These are phyloP conservation scores for Pelomyxa schiedti DNA, from an alignment of 78 protist species.

Conservation along the genomic window DNA sequence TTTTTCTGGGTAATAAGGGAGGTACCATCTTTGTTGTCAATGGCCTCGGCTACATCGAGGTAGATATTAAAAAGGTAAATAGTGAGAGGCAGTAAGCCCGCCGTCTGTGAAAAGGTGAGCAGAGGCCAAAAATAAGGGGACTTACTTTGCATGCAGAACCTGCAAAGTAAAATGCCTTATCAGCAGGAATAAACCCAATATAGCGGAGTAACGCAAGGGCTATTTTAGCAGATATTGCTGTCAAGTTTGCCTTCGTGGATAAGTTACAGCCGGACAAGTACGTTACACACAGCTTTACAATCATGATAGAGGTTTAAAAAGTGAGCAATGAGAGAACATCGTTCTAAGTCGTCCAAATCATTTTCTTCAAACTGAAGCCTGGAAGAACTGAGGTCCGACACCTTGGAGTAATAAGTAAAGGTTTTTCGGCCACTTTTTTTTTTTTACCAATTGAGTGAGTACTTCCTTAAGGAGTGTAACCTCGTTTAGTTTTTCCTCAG, in stretches of 20 bases:
- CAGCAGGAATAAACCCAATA: conserved; percentile 52
- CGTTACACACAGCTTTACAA: not conserved
- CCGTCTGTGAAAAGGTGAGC: too few species aligned
- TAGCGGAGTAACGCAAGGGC: conserved; percentile 21
- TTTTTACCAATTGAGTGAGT: too few species aligned
- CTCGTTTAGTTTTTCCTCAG: too few species aligned
- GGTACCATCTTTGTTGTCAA: conserved; percentile 28
- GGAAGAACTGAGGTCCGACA: too few species aligned
- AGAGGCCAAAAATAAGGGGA: too few species aligned
- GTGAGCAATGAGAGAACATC: not conserved
- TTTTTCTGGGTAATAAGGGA: conserved; percentile 27
- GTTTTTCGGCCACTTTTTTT: too few species aligned
- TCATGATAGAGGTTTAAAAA: not conserved
- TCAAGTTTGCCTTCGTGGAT: not conserved
- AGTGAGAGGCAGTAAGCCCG: conserved; percentile 7
- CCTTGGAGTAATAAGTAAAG: too few species aligned
- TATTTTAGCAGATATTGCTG: not conserved
- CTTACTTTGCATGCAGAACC: conserved; percentile 36
- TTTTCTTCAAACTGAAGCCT: too few species aligned
- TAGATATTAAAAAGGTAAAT: conserved; percentile 42
- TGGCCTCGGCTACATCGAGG: conserved; percentile 62
- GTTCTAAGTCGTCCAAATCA: too few species aligned
- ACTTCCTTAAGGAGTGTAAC: too few species aligned
- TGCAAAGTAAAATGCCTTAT: conserved; percentile 66
- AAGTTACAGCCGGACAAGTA: not conserved